Evolutionary conservation across 2,329 filamentous ascomycete genomes (phyloP).

Genomic region (Fusarium sp.): DNA sequence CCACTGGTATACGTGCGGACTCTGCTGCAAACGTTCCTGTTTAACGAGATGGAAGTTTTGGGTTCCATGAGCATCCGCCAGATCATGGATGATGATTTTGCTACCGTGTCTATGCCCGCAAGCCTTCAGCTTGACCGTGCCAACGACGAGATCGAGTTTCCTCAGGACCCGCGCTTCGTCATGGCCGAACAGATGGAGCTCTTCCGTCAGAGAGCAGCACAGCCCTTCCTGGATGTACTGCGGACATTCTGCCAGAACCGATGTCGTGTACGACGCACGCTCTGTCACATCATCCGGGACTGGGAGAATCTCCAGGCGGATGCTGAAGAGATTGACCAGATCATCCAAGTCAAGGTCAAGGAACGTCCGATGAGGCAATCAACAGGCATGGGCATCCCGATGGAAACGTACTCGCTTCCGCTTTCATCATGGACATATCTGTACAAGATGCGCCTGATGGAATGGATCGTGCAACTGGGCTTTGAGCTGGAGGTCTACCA

Average conservation of each 20-base stretch:
- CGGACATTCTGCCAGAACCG: conserved; percentile 90
- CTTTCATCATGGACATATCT: conserved; percentile 91
- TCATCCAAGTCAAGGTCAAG: conserved; percentile 70
- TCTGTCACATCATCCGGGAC: conserved; percentile 84
- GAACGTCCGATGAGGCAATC: conserved; percentile 69
- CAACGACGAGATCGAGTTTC: conserved; percentile 82
- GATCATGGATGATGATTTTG: conserved; percentile 85
- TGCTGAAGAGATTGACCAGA: conserved; percentile 79
- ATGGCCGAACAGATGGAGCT: conserved; percentile 80
- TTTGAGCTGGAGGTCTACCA: conserved; percentile 95
- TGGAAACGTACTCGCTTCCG: conserved; percentile 74
- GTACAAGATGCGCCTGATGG: conserved; percentile 90
- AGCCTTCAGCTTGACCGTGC: conserved; percentile 76
- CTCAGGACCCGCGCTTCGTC: conserved; percentile 78
- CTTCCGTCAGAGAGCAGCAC: conserved; percentile 69
- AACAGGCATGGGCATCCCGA: conserved; percentile 52
- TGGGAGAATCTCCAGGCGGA: conserved; percentile 89
- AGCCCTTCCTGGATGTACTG: conserved; percentile 86
- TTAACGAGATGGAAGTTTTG: conserved; percentile 77
- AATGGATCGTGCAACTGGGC: conserved; percentile 88
- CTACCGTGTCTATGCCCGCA: conserved; percentile 78
- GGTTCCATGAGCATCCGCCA: conserved; percentile 76
- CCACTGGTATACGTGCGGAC: conserved; percentile 87
- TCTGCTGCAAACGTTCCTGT: conserved; percentile 80
- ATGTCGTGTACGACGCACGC: conserved; percentile 87